Conservation (phyloP, 2,329 filamentous ascomycete genomes). For the Apiospora saccharicola region DNA sequence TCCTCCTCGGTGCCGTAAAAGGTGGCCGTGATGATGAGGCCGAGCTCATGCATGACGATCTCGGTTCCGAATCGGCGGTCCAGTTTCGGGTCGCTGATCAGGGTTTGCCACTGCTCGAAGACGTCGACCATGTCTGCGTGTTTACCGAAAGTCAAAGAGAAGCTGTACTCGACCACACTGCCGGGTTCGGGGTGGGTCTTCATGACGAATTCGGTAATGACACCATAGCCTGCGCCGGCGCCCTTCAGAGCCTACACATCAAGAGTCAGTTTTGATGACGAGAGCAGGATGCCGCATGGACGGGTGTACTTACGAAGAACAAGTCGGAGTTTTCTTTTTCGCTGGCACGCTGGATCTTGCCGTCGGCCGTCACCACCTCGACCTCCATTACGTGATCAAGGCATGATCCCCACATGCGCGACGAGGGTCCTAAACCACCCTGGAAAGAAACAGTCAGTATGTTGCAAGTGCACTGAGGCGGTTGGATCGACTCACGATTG, state of each 20-base stretch:
- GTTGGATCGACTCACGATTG: slow-evolving; percentile 52
- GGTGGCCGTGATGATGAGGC: slow-evolving; percentile 64
- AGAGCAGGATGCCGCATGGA: not conserved
- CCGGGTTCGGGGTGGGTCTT: slow-evolving; percentile 63
- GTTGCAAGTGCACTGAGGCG: slow-evolving; percentile 23
- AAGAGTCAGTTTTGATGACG: slow-evolving; percentile 19
- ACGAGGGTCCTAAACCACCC: slow-evolving; percentile 66
- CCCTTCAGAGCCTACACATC: slow-evolving; percentile 56
- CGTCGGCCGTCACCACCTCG: slow-evolving; percentile 64
- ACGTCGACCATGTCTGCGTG: slow-evolving; percentile 55
- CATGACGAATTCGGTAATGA: slow-evolving; percentile 64
- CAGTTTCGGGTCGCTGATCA: slow-evolving; percentile 61
- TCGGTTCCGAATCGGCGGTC: slow-evolving; percentile 66
- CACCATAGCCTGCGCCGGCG: slow-evolving; percentile 62
- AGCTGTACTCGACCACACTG: slow-evolving; percentile 65
- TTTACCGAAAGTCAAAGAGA: slow-evolving; percentile 57
- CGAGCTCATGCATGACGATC: slow-evolving; percentile 61
- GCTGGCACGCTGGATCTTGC: slow-evolving; percentile 56
- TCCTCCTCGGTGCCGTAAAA: slow-evolving; percentile 68
- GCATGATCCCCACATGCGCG: slow-evolving; percentile 64
- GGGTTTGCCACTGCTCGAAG: slow-evolving; percentile 65
- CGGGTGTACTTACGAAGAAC: slow-evolving; percentile 53
- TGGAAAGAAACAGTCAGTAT: slow-evolving; percentile 38
- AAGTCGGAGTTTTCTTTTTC: slow-evolving; percentile 58
- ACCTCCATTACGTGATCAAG: slow-evolving; percentile 63